Base-by-base conservation (phyloP, 2,329 filamentous ascomycete species). In the Pseudopyricularia javanii region DNA sequence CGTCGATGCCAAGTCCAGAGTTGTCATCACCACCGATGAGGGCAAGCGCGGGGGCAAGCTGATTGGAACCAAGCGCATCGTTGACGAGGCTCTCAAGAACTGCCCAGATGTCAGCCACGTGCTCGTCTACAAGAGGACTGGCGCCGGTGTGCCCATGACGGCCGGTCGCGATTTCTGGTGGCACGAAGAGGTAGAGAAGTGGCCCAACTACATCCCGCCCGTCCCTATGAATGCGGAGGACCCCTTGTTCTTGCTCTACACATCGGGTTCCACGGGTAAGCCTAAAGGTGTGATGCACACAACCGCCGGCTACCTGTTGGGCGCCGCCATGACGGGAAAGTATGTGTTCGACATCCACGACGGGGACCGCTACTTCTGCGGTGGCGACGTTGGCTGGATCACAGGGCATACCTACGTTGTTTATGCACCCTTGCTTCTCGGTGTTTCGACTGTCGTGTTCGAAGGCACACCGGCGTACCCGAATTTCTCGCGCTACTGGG, bases 251-350 rank as follows among this genome's bases (percentile, higher is more conserved):
- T 75, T 98, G 55, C 86, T 98, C 54, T 98, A 98, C 74, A 98
- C 93, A 2, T 97, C 91, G 34, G 93, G 93, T 40, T 97, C 91
- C 1, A 98, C 93, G 8, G 93, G 93, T 58, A 97, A 97, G 79
- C 93, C 93, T 60, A 98, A 98, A 82, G 93, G 93, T 70, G 87
- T 98, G 53, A 86, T 98, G 89, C 93, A 98, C 78, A 94, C 90
- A 26, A 98, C 91, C 34, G 93, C 76, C 56, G 93, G 93, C 51
- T 98, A 97, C 68, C 79, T 98, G n/a, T 73, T 97, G 7, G 93
- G 93, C 55, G 91, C 91, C 51, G 91, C 93, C 33, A 79, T 86
- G 62, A 98, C 93, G 12, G 91, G 91, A 70, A 98, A 97, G 73
- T 97, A 98, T 68, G 91, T 97, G 57, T 98, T 98, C 66, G 93